A percentile compares a stretch with the other conserved stretches of the same genome.
Conservation (phyloP, 768 basidiomycete genomes). For the Mycena albidolilacea region DNA sequence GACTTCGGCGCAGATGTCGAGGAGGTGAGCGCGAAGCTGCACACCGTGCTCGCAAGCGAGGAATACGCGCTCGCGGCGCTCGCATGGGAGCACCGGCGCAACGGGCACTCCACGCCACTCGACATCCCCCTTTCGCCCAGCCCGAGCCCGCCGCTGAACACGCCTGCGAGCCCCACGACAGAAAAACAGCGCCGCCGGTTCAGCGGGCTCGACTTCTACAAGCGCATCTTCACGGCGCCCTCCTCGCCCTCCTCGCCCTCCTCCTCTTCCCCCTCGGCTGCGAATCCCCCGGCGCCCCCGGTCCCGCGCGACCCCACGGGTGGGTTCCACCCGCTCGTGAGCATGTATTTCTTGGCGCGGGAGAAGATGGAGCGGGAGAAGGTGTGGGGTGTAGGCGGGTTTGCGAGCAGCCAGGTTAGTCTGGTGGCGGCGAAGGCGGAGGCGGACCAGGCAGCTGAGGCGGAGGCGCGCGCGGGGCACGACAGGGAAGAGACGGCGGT, state of each 20-base stretch:
- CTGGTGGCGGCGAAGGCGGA: constrained; percentile 50
- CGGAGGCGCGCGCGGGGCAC: constrained; percentile 55
- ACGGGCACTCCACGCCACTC: constrained; percentile 5
- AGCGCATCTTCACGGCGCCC: constrained; percentile 84
- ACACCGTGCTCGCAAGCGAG: constrained; percentile 85
- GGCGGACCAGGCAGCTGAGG: constrained; percentile 63
- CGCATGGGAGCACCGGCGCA: constrained; percentile 82
- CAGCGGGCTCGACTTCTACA: constrained; percentile 95
- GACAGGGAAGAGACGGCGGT: constrained; percentile 42
- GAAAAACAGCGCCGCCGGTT: constrained; percentile 65
- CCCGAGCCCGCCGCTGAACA: constrained; percentile 21
- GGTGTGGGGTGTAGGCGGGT: constrained; percentile 76
- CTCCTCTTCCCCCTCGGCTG: constrained; percentile 48
- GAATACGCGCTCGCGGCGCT: constrained; percentile 80
- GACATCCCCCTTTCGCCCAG: background rate
- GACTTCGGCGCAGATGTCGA: constrained; percentile 86
- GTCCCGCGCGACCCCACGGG: constrained; percentile 79
- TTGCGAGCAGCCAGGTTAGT: constrained; percentile 74
- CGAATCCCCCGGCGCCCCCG: constrained; percentile 50
- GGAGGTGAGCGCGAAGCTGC: constrained; percentile 86
- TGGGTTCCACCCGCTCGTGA: constrained; percentile 95
- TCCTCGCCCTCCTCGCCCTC: constrained; percentile 55
- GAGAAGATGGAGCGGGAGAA: constrained; percentile 97
- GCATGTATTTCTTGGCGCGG: constrained; percentile 95
- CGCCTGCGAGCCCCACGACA: constrained; percentile 10